Evolutionary conservation across 148 eudicot species (phyloP).

Genomic region (Nepenthes gracilis): DNA sequence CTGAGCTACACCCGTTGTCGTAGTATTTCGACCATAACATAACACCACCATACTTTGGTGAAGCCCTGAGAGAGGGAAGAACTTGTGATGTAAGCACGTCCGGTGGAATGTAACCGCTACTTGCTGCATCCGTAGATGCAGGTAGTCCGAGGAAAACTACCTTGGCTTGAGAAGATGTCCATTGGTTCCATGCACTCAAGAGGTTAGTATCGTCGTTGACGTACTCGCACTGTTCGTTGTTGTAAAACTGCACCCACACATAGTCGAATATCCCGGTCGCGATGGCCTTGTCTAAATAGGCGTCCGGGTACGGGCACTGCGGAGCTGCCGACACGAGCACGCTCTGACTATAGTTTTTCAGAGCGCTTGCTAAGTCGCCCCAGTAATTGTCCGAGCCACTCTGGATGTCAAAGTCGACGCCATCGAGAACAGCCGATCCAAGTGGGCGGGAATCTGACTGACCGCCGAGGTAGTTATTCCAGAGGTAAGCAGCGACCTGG

Average conservation of each 20-base stretch:
- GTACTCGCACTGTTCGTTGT: constrained; percentile 17
- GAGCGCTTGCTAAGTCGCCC: constrained; percentile 3
- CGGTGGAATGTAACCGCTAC: constrained; percentile 13
- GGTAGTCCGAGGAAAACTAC: constrained; percentile 24
- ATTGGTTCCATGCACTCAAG: constrained; percentile 13
- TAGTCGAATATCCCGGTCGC: constrained; percentile 24
- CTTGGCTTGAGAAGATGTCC: constrained; percentile 11
- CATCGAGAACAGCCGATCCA: constrained; percentile 15
- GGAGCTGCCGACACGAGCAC: constrained; percentile 13
- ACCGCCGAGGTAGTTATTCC: constrained; percentile 14
- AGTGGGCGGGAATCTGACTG: constrained; percentile 10
- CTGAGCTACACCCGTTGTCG: constrained; percentile 6
- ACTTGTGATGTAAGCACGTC: constrained; percentile 13
- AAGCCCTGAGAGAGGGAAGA: constrained; percentile 11
- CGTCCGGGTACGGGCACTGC: constrained; percentile 26
- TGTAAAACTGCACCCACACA: constrained; percentile 32
- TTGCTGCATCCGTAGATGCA: constrained; percentile 17
- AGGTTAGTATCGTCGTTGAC: background rate
- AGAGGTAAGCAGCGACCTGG: constrained; percentile 8
- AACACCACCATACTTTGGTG: constrained; percentile 26
- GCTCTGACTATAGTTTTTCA: background rate
- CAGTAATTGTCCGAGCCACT: background rate
- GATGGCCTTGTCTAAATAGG: constrained; percentile 8
- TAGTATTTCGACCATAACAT: constrained; percentile 22
- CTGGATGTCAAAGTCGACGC: constrained; percentile 22